Base-by-base conservation (phyloP, 345 rosid species). In the Populus davidiana region DNA sequence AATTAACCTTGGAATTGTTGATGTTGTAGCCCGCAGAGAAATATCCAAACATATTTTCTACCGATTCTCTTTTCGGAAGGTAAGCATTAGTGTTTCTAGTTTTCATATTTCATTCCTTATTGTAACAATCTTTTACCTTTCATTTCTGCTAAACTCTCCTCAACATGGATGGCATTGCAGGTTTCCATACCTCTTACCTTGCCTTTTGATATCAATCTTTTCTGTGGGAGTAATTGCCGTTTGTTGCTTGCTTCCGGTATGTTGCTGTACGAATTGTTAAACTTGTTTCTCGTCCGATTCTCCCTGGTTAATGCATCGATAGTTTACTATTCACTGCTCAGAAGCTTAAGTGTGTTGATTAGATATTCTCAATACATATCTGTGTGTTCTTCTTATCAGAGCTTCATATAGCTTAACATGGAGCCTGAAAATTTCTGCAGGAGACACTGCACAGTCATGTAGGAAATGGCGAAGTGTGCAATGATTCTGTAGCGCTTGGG, bases 111-210 rank as follows among this genome's bases (percentile, higher is more conserved):
- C 50, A n/a, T 70, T 38, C 43, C n/a, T 78, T 41, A 12, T 64
- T 47, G n/a, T 3, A 5, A 16, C 50, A 65, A 27, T 54, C 35
- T 52, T 71, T 38, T 72, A 14, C 14, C 39, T 70, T 65, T 25
- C 31, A 43, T 59, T 73, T 66, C 14, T 67, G 71, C 79, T 78
- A 27, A 27, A 38, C 70, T 80, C 70, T 70, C 29, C 38, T 7
- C 25, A 72, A 63, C 50, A 23, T 52, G 69, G 64, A 79, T 75
- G 47, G 52, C 59, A 23, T 56, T 82, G 81, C 81, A 91, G 98
- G 85, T 93, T 90, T 79, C 94, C 96, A n/a, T 91, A 91, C 88
- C 81, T 90, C 81, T 83, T 93, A 59, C 96, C 98, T 23, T 89
- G 91, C 87, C 87, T 90, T 59, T 73, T 87, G 50, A 93, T 93